Percentiles rank a stretch among this genome's conserved stretches.
These are phyloP conservation scores for Iris pallida DNA, from an alignment of 116 monocot genomes.

Conservation along the genomic window DNA sequence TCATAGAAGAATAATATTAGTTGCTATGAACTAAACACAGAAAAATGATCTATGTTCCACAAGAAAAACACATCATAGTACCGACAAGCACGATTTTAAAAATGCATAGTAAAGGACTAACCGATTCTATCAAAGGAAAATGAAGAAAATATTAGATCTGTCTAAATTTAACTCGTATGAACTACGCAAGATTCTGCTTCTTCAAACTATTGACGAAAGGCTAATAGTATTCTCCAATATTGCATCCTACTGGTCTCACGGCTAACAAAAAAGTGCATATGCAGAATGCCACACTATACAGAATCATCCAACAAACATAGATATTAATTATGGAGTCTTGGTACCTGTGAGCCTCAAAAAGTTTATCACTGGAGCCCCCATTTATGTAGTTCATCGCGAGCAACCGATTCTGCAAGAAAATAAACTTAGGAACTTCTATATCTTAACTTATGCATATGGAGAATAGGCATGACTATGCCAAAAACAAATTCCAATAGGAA, in stretches of 20 bases:
- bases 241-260: neutral
- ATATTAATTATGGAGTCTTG: neutral
- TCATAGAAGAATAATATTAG: no score
- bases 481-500: neutral
- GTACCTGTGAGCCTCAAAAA: slow-evolving; percentile 91
- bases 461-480: neutral
- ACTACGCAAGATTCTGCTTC: no score
- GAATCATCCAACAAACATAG: neutral
- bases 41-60: no score
- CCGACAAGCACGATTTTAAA: no score
- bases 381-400: slow-evolving; percentile 96
- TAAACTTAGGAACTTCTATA: neutral
- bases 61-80: no score
- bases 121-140: no score
- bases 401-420: slow-evolving; percentile 76
- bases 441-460: neutral
- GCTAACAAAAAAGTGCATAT: neutral
- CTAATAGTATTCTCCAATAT: neutral
- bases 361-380: slow-evolving; percentile 77
- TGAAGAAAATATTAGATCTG: no score
- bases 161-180: no score
- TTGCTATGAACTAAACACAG: no score
- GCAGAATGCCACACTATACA: neutral
- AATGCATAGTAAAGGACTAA: no score
- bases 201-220: no score